Base-by-base conservation (phyloP, 495 filamentous ascomycete genomes). In the Podospora australis region DNA sequence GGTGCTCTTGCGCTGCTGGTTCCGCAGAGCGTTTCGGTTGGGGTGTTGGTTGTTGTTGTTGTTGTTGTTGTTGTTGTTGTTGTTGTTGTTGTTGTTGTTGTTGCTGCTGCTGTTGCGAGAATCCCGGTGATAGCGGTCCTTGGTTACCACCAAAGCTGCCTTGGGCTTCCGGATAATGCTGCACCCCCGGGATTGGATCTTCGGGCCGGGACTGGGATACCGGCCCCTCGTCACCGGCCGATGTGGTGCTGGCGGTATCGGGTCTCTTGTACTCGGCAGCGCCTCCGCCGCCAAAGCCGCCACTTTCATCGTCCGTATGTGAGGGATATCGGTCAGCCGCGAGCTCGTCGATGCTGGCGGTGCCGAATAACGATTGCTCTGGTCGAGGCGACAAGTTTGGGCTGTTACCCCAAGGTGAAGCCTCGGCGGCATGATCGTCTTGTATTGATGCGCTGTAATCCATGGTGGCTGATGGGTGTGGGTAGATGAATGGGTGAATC, bases 371-470 rank as follows among this genome's bases (percentile, higher is more conserved):
- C 29, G 76, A 70, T 43, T 79, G 70, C 52, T 75, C 74, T 55
- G 77, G 74, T 58, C 81, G 79, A 30, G 88, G 87, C 30, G 87
- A 87, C 10, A 72, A 62, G 10, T 62, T 59, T 7, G 77, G 79
- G 2, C 80, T 81, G 4, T 79, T 80, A 19, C 79, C 83, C 89
- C 89, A 95, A 16, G 88, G 87, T 6, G 87, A 90, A 29, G 78
- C 62, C 22, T 78, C 88, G 17, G 70, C 73, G 9, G 81, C 77
- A 55, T 87, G 71, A 6, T 90, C 86, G 65, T 92, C 88, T 55
- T 79, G 67, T 58, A 85, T 80, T 21, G 88, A 77, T 44, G 83
- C 66, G 42, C 87, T 87, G 68, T 92, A 95, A 67, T 95, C 89
- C 89, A 95, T 95, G 40, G 44, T 63, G 41, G 52, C 24, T 5